Base-by-base conservation (phyloP, 2,329 filamentous ascomycete species). In the Neurospora sp. region DNA sequence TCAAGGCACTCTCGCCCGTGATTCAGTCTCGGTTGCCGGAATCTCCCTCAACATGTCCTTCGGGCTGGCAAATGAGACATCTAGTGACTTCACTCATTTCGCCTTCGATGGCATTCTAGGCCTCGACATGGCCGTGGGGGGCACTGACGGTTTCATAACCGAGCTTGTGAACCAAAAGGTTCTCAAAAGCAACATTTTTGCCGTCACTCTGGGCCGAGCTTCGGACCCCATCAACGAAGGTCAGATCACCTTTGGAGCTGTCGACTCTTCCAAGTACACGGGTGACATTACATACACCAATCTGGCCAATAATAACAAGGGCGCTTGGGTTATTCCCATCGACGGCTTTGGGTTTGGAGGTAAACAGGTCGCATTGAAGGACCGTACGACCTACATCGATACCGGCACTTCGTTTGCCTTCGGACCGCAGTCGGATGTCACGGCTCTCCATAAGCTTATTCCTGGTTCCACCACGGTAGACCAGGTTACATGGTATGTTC, bases 51-150 rank as follows among this genome's bases (percentile, higher is more conserved):
- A 84, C 1, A 84, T 93, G 74, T 83, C 87, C 3, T 92, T 97
- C 75, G 93, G 93, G 4, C 80, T 94, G 71, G 92, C 91, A 28
- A 86, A 85, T 40, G 85, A 85, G 33, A 91, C 91, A 1, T 93
- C 92, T 0, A 80, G 87, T 68, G 89, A 96, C 73, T 97, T 97
- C 78, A 80, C 83, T 37, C 85, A 86, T 68, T 97, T 95, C 75
- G 91, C 92, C 1, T 93, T 97, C 79, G 93, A 97, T 78, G 93
- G 93, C 33, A 96, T 97, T 67, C 82, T 97, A 2, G 93, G 93
- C 4, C 81, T 97, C 33, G 91, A 91, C 17, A 88, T 89, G 74
- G 85, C 85, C 71, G 81, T 83, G 11, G 86, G 85, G 2, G 82
- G 82, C 41, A 85, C 86, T 5, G 86, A 91, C 23, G 92, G 89